Evolutionary conservation across 2,329 filamentous ascomycete genomes (phyloP).

Genomic region (Calycina herbarum): DNA sequence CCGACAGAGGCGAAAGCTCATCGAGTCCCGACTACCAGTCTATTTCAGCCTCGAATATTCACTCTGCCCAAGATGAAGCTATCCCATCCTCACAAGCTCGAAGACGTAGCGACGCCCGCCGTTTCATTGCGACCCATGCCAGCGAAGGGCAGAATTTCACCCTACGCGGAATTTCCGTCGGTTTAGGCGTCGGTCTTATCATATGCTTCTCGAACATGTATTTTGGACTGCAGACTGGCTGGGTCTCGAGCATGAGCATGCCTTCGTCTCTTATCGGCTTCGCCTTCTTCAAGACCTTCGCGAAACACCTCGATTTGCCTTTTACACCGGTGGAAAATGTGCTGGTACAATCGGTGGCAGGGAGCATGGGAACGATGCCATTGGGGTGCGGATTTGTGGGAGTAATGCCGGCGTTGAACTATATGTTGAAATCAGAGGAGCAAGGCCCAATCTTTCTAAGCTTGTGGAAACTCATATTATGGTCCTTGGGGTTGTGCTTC

Average conservation of each 20-base stretch:
- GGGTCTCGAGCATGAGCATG: slow-evolving; percentile 92
- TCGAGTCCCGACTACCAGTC: slow-evolving; percentile 14
- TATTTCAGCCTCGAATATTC: slow-evolving; percentile 13
- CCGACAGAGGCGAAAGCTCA: slow-evolving; percentile 10
- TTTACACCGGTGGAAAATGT: slow-evolving; percentile 97
- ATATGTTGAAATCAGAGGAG: slow-evolving; percentile 74
- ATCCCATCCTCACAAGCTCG: slow-evolving; percentile 17
- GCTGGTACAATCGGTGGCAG: slow-evolving; percentile 91
- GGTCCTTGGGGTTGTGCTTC: slow-evolving; percentile 91
- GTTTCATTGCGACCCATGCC: slow-evolving; percentile 35
- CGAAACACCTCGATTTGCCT: slow-evolving; percentile 70
- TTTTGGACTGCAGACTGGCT: slow-evolving; percentile 88
- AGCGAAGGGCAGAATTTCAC: slow-evolving; percentile 71
- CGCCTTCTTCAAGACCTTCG: slow-evolving; percentile 82
- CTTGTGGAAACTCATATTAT: slow-evolving; percentile 77
- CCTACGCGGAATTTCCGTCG: slow-evolving; percentile 73
- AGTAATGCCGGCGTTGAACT: slow-evolving; percentile 90
- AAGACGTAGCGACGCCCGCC: slow-evolving; percentile 31
- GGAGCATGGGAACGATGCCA: slow-evolving; percentile 95
- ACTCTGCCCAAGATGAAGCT: slow-evolving; percentile 10
- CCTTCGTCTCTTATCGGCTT: slow-evolving; percentile 92
- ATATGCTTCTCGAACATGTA: slow-evolving; percentile 99
- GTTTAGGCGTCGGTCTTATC: slow-evolving; percentile 79
- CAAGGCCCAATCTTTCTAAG: slow-evolving; percentile 72
- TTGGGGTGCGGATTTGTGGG: slow-evolving; percentile 94